Conservation (phyloP, 305 asterid genomes). For the Rubia peregrina region DNA sequence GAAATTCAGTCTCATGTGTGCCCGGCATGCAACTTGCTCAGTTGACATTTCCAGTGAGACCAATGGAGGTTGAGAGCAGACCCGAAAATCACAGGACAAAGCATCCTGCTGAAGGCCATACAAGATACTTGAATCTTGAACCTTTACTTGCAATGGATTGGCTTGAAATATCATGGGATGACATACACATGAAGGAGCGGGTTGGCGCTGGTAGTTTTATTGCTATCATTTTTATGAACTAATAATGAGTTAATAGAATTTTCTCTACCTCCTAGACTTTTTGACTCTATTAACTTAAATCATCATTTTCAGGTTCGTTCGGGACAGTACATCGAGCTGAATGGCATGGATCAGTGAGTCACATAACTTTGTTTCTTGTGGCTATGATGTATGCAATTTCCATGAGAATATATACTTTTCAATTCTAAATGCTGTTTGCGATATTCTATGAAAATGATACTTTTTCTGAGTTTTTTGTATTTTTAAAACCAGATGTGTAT, state of each 20-base stretch:
- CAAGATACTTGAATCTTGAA: slow-evolving; percentile 67
- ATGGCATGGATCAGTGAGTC: slow-evolving; percentile 95
- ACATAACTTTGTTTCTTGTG: slow-evolving; percentile 13
- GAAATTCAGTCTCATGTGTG: slow-evolving; percentile 36
- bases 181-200: slow-evolving; percentile 81
- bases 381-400: not conserved
- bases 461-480: not conserved
- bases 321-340: slow-evolving; percentile 99
- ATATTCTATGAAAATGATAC: not conserved
- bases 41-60: slow-evolving; percentile 33
- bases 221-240: slow-evolving; percentile 10
- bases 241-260: slow-evolving; percentile 10
- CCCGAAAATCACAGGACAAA: slow-evolving; percentile 26
- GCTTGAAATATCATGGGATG: slow-evolving; percentile 98
- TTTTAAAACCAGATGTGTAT: not conserved
- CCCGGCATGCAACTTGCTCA: slow-evolving; percentile 35
- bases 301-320: slow-evolving; percentile 61
- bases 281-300: slow-evolving; percentile 16
- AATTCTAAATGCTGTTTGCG: not conserved
- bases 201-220: slow-evolving; percentile 69
- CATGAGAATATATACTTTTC: not conserved
- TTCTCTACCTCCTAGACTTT: slow-evolving; percentile 12
- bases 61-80: slow-evolving; percentile 35
- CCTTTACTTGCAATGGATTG: slow-evolving; percentile 97
- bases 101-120: slow-evolving; percentile 32